Percentiles rank a stretch among this genome's conserved stretches.
Conservation (phyloP, 2,329 filamentous ascomycete species). For the Cordyceps javanica region DNA sequence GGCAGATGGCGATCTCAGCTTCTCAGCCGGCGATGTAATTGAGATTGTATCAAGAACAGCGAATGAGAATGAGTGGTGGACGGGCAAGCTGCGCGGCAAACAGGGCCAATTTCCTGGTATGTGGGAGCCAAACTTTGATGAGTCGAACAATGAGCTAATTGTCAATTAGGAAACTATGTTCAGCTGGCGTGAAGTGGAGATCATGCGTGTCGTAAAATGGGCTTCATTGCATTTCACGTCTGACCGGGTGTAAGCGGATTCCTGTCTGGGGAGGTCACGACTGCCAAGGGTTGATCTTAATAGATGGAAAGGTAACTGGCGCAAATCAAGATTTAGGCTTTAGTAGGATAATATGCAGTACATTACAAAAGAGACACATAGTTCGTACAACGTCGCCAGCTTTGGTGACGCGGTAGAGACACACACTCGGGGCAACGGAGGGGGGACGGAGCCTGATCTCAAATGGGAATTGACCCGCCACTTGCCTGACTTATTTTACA, state of each 20-base stretch:
- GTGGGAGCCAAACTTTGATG: constrained; percentile 21
- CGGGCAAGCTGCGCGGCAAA: constrained; percentile 69
- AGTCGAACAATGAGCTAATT: constrained; percentile 19
- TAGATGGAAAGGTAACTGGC: constrained; percentile 1
- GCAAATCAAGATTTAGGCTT: neutral
- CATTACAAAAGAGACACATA: neutral
- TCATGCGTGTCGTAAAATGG: neutral
- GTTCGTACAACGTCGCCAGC: neutral
- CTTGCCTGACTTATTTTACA: neutral
- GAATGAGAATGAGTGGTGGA: constrained; percentile 98
- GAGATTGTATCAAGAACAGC: constrained; percentile 78
- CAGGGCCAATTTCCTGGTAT: constrained; percentile 92
- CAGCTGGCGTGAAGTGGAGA: neutral
- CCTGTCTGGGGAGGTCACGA: neutral
- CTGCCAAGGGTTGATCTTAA: constrained; percentile 3
- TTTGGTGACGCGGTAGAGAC: neutral
- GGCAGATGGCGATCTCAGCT: constrained; percentile 88
- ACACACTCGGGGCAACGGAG: too few species aligned
- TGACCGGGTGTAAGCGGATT: neutral
- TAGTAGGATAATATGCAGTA: constrained; percentile 10
- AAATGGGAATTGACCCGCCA: neutral
- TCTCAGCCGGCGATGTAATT: constrained; percentile 80
- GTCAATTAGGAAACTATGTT: constrained; percentile 12
- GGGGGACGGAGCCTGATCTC: neutral
- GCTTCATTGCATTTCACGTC: neutral